Evolutionary conservation across 106 monocot species (phyloP), one percentile per base, ranked within the genome.

Genomic region (Triglochin maritima): DNA sequence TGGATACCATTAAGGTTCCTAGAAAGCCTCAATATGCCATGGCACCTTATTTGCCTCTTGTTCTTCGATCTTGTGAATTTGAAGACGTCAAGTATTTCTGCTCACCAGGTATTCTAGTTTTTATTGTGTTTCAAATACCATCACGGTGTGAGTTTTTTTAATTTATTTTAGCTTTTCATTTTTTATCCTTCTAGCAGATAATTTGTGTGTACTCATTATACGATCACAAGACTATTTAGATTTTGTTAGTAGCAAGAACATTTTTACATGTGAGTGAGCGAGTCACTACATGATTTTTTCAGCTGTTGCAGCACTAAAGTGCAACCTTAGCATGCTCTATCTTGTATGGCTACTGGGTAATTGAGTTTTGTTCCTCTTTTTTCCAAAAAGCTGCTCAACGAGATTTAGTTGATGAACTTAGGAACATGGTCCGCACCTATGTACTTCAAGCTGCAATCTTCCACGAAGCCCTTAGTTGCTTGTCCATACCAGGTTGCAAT

Each of bases 21-120:
- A 98, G 86, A 71, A 98, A 98, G 78, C 96, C 96, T 80, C 96
- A 98, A 71, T 98, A 88, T 54, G 73, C 48, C 47, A 91, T 98
- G 85, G 96, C 91, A 56, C 69, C 83, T 57, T 91, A 98, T 66
- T 75, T 91, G 77, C 92, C 96, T 49, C 75, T 98, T 69, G 76
- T 98, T 65, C 78, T 98, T 49, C 70, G 69, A 29, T 78, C 60
- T 61, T 98, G 96, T 74, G 79, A 88, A 71, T 98, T 88, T 76
- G 71, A 92, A 59, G 74, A 82, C 69, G 50, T 79, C 47, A 81
- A 77, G n/a, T 88, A 92, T 71, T 71, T 70, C 60, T 92, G 96
- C 77, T 86, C 92, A 72, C 69, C 86, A 82, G 96, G 91, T 98
- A 73, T 47, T 45, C 48, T 3, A n/a, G 4, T 5, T 3, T 7